These are phyloP conservation scores for Arabis hirsuta DNA, from an alignment of 345 rosid genomes.

Conservation along the genomic window DNA sequence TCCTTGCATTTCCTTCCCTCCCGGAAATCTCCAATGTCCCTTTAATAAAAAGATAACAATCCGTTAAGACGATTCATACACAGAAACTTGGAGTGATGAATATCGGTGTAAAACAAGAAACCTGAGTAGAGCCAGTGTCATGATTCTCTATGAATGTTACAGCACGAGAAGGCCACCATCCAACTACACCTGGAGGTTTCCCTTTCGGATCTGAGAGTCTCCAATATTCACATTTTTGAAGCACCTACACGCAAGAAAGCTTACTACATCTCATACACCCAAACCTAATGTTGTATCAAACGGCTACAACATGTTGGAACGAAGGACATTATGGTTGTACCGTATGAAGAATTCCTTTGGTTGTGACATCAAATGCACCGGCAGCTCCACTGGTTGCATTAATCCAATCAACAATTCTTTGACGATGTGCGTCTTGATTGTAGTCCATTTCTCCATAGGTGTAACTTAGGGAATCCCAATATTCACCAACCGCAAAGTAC, in stretches of 20 bases:
- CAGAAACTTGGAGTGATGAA: not conserved
- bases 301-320: not conserved
- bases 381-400: constrained; percentile 82
- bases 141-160: constrained; percentile 97
- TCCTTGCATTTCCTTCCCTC: constrained; percentile 97
- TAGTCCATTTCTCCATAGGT: constrained; percentile 89
- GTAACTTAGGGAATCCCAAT: constrained; percentile 93
- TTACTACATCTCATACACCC: not conserved
- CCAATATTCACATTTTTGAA: constrained; percentile 93
- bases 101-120: constrained; percentile 26
- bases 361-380: constrained; percentile 97
- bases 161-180: constrained; percentile 99
- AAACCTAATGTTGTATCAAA: not conserved
- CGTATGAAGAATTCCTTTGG: constrained; percentile 91
- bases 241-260: constrained; percentile 49
- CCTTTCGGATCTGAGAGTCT: constrained; percentile 87
- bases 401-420: constrained; percentile 92
- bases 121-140: constrained; percentile 99
- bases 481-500: constrained; percentile 90
- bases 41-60: constrained; percentile 24
- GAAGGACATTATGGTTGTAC: constrained; percentile 42
- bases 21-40: constrained; percentile 99
- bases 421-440: constrained; percentile 95
- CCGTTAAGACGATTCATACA: not conserved
- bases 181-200: constrained; percentile 95